Evolutionary conservation across 768 basidiomycete species (phyloP), one percentile per base, ranked within the genome.

Genomic region (Russula brevipes): DNA sequence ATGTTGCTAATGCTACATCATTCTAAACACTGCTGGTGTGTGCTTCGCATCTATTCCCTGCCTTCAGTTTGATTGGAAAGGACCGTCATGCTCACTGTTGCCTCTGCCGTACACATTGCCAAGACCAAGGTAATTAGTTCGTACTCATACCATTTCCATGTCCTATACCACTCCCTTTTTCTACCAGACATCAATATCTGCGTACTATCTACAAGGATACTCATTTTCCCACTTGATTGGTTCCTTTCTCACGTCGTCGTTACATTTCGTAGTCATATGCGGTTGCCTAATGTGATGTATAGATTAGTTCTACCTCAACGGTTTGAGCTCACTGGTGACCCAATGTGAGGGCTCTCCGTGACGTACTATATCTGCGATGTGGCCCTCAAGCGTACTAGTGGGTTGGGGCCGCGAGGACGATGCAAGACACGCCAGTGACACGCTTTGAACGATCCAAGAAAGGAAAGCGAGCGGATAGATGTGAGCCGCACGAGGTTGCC

Each of bases 1-100:
- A 71, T 91, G 89, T 73, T 91, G 89, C 73, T 89, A 79, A 76
- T 45, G 56, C 38, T 41, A 31, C 30, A 31, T 54, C 50, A 35
- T 49, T 17, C 12, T 42, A 65, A 44, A 59, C 54, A 49, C 31
- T 9, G 36, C 49, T 59, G 53, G 62, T 60, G 31, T 52, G 57
- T 57, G 17, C 47, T 41, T 49, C 12, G 30, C 31, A 17, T 12
- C 31, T 39, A 53, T 44, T 65, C 45, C 41, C 16, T 51, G 7
- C 42, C 36, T 50, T 35, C n/a, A 24, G n/a, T 19, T 52, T 57
- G 59, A 65, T 19, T 14, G 19, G 33, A 35, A 50, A 33, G 54
- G 44, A 24, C 61, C 46, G 54, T 54, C 49, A 38, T 57, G 41
- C 24, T 9, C 50, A 38, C 6, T 35, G 24, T 41, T 57, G 2